These are phyloP conservation scores for Lepiota brunneoincarnata DNA, from an alignment of 768 basidiomycete genomes.

Conservation along the genomic window DNA sequence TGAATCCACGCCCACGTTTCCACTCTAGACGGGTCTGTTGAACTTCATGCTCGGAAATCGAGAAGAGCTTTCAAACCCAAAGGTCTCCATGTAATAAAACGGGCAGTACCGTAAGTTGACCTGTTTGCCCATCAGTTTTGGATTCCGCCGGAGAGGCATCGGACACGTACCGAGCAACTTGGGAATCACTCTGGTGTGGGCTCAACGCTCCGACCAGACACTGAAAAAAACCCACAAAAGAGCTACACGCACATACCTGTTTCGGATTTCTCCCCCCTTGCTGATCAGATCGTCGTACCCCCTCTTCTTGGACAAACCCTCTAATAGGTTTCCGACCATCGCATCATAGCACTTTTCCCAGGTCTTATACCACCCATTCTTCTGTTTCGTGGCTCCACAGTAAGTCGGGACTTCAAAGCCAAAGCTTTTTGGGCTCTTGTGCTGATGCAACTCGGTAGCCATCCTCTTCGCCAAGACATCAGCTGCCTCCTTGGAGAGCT, in stretches of 20 bases:
- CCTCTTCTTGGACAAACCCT: slow-evolving; percentile 48
- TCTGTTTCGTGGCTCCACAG: slow-evolving; percentile 68
- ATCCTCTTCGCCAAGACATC: slow-evolving; percentile 54
- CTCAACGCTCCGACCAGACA: neutral
- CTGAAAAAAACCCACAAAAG: no score
- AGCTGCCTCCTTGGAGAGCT: slow-evolving; percentile 45
- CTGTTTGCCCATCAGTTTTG: slow-evolving; percentile 19
- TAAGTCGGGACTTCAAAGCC: slow-evolving; percentile 76
- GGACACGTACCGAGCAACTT: slow-evolving; percentile 47
- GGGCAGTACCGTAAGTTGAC: slow-evolving; percentile 54
- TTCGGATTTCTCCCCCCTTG: slow-evolving; percentile 18
- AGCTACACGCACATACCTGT: slow-evolving; percentile 34
- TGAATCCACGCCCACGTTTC: slow-evolving; percentile 65
- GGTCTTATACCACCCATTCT: slow-evolving; percentile 69
- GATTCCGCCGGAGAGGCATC: neutral
- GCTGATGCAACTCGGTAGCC: slow-evolving; percentile 63
- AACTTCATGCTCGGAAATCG: slow-evolving; percentile 1
- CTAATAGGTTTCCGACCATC: slow-evolving; percentile 58
- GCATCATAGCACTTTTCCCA: slow-evolving; percentile 70
- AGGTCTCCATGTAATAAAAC: slow-evolving; percentile 78
- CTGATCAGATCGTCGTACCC: slow-evolving; percentile 22
- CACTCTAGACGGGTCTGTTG: slow-evolving; percentile 45
- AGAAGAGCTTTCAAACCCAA: slow-evolving; percentile 49
- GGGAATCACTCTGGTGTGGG: slow-evolving; percentile 60
- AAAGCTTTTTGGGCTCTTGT: slow-evolving; percentile 53